phyloP scores from a whole-genome alignment of 768 basidiomycete genomes.

The Tulasnella sp. region DNA sequence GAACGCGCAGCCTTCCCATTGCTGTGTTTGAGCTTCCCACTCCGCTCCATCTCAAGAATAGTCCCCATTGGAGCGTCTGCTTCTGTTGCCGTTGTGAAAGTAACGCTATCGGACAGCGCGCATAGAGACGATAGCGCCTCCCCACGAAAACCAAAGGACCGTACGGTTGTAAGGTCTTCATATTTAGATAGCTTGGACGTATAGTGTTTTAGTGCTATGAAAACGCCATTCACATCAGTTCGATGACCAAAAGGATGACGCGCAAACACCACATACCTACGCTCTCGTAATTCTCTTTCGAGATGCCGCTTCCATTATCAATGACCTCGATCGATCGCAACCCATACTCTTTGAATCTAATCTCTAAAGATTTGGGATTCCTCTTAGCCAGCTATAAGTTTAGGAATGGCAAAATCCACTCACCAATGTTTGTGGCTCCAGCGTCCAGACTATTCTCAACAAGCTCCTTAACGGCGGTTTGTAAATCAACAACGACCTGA shows the following conservation, averaged over 20 bases:
- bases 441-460: slow-evolving; percentile 96
- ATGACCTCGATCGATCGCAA: slow-evolving; percentile 72
- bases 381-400: too few species aligned
- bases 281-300: slow-evolving; percentile 59
- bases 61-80: slow-evolving; percentile 69
- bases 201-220: slow-evolving; percentile 77
- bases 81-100: slow-evolving; percentile 62
- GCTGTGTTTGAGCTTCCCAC: slow-evolving; percentile 47
- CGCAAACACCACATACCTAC: slow-evolving; percentile 47
- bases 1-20: slow-evolving; percentile 60
- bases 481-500: slow-evolving; percentile 89
- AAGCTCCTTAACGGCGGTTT: slow-evolving; percentile 90
- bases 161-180: slow-evolving; percentile 57
- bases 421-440: slow-evolving; percentile 76
- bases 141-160: slow-evolving; percentile 89
- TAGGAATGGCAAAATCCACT: slow-evolving; percentile 22
- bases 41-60: slow-evolving; percentile 57
- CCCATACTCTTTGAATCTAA: slow-evolving; percentile 83
- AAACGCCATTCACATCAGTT: neutral
- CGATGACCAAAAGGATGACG: neutral
- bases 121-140: slow-evolving; percentile 94
- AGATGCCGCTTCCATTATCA: slow-evolving; percentile 87
- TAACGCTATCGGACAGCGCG: slow-evolving; percentile 60
- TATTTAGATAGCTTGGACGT: slow-evolving; percentile 84
- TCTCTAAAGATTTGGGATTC: slow-evolving; percentile 48